Percentiles rank a stretch among this genome's conserved stretches.
These are phyloP conservation scores for Xylaria hypoxylon DNA, from an alignment of 2,329 filamentous ascomycete species.

Conservation along the genomic window DNA sequence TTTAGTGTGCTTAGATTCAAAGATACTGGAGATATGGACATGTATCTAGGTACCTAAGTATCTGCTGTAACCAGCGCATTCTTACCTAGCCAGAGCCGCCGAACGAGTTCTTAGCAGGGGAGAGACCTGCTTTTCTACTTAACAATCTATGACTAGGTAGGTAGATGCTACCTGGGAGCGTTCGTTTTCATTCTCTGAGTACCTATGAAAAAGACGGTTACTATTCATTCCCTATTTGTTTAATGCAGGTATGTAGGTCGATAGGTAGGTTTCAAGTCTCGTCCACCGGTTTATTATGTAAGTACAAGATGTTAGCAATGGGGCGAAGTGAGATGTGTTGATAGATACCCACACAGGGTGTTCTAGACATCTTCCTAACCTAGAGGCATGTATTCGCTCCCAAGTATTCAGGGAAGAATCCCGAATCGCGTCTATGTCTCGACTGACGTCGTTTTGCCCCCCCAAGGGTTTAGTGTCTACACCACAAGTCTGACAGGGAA, in stretches of 20 bases:
- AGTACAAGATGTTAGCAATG: not conserved
- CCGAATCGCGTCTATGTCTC: conserved; percentile 14
- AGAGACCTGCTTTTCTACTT: no score
- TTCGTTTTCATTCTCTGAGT: no score
- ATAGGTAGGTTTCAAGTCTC: not conserved
- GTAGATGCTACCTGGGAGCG: no score
- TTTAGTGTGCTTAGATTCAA: no score
- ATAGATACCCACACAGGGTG: not conserved
- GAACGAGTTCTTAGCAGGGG: no score
- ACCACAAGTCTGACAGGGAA: conserved; percentile 2
- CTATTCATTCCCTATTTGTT: no score
- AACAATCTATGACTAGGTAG: no score
- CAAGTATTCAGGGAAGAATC: not conserved
- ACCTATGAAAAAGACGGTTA: no score
- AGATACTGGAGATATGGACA: no score
- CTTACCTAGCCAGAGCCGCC: no score
- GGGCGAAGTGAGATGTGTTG: not conserved
- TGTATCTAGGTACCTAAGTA: no score
- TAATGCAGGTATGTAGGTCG: not conserved
- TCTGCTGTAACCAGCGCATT: no score
- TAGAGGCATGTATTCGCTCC: not conserved
- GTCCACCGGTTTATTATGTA: not conserved
- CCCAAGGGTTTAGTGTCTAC: conserved; percentile 1
- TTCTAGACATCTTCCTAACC: not conserved
- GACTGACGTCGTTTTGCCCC: conserved; percentile 28